Conservation (phyloP, 2,329 filamentous ascomycete genomes). For the Cladosporium sp. region DNA sequence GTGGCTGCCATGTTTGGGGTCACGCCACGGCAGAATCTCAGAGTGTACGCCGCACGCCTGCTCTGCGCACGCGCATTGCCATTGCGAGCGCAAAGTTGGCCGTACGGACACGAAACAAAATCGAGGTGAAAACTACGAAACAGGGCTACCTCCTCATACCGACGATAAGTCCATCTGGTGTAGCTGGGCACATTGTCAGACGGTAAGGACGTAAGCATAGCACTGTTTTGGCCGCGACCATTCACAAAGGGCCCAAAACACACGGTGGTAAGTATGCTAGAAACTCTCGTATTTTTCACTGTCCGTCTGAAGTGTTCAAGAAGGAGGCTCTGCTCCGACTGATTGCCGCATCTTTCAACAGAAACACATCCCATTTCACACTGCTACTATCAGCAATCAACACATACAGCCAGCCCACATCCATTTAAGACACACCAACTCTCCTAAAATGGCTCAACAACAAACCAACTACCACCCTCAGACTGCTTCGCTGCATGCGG, state of each 20-base stretch:
- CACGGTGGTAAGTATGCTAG: not conserved
- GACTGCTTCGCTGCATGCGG: not conserved
- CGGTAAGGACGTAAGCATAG: not conserved
- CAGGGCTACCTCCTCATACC: conserved; percentile 3
- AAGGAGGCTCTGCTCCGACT: not conserved
- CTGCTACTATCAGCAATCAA: not conserved
- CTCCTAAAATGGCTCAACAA: not conserved
- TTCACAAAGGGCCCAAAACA: conserved; percentile 1
- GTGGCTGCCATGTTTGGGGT: not conserved
- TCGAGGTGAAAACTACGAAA: not conserved
- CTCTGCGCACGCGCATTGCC: not conserved
- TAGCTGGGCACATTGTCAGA: not conserved
- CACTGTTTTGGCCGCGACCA: not conserved
- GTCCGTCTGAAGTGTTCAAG: not conserved
- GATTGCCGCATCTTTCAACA: not conserved
- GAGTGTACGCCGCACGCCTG: not conserved
- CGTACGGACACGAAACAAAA: not conserved
- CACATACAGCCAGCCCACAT: not conserved
- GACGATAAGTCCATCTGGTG: not conserved
- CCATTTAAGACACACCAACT: not conserved
- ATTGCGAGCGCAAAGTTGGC: not conserved
- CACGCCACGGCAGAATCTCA: not conserved
- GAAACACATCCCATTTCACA: not conserved
- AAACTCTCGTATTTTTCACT: not conserved
- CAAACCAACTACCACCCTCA: not conserved